Evolutionary conservation across 805 yeast species (phyloP), one percentile per base, ranked within the genome.

Genomic region (Saccharomycopsis sp.): DNA sequence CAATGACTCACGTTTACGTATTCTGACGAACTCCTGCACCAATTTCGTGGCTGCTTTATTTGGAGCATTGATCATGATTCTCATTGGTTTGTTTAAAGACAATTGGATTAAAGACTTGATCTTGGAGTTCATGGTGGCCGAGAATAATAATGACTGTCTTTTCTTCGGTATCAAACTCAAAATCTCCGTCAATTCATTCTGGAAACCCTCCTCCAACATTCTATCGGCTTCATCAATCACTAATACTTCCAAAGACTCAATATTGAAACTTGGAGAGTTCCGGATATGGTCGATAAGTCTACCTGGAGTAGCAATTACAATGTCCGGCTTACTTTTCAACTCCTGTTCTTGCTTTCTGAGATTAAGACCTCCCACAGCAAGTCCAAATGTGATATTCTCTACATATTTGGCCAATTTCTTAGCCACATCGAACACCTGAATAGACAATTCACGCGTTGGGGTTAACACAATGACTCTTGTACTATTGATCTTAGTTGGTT

Each of bases 121-220:
- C 67, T 85, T 87, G 29, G 96, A 89, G 72, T 91, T 94, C 98
- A 94, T 94, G 7, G 99, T 94, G 52, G 99, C 99, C 41, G 99
- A 94, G 67, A 92, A 94, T 66, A 94, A 75, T 76, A 94, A 74
- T 0, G 97, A 93, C 74, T 94, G 99, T 71, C 98, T 84, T 73
- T 89, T 89, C 55, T 85, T 81, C 29, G 99, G 99, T 64, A 96
- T 78, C 57, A 93, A 77, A 14, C 87, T 80, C 72, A 94, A 80
- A 61, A 94, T 93, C 71, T 94, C 99, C 19, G 90, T 86, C 64
- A 94, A 77, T 73, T 94, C 99, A 56, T 85, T 89, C 73, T 92
- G 97, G 82, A 94, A 94, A 69, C 99, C 99, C 74, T 94, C 99
- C 71, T 94, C 99, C 66, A 94, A 80, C 98, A 94, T 94, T 76